Base-by-base conservation (phyloP, 1,284 basidiomycete genomes). In the Malassezia psittaci region DNA sequence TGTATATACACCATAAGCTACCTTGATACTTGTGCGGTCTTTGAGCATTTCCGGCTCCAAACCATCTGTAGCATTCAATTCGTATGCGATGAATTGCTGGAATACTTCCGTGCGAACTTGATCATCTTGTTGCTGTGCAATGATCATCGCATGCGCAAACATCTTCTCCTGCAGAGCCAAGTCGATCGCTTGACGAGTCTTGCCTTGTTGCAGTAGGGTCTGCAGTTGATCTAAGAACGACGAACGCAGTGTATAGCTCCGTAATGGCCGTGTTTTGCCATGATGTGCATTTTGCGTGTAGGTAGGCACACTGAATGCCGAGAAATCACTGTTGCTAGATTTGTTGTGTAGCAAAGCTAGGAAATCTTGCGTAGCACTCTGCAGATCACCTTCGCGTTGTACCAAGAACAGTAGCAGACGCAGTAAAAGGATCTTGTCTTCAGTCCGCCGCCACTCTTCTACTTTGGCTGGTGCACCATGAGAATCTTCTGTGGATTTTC, bases 91-190 rank as follows among this genome's bases (percentile, higher is more conserved):
- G 69, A 98, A 98, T 59, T 90, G 86, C 37, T 81, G 82, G 0
- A 93, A 88, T 5, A 85, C 86, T 59, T 90, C 87, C 70, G 86
- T 87, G 89, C 90, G 96, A 5, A 88, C 81, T 34, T 93, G 89
- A 66, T 87, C 88, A 74, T 93, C 93, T 48, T 96, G 82, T 52
- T 87, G 86, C 69, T 88, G 91, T 8, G 94, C 85, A 59, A 98
- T 91, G 45, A 96, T 78, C 81, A 98, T 83, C 0, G 94, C 94
- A 75, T 99, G 94, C 1, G 89, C 84, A 90, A 91, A 99, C 61
- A 98, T 77, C 65, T 83, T 85, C 72, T 90, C 82, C 57, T 90
- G 84, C 29, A 90, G 79, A 4, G 94, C 93, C 69, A 85, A 90
- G 55, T 85, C 83, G 66, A 89, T 90, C 0, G 94, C 94, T 61